These are phyloP conservation scores for Myriosclerotinia curreyana DNA, from an alignment of 2,329 filamentous ascomycete genomes.

Conservation along the genomic window DNA sequence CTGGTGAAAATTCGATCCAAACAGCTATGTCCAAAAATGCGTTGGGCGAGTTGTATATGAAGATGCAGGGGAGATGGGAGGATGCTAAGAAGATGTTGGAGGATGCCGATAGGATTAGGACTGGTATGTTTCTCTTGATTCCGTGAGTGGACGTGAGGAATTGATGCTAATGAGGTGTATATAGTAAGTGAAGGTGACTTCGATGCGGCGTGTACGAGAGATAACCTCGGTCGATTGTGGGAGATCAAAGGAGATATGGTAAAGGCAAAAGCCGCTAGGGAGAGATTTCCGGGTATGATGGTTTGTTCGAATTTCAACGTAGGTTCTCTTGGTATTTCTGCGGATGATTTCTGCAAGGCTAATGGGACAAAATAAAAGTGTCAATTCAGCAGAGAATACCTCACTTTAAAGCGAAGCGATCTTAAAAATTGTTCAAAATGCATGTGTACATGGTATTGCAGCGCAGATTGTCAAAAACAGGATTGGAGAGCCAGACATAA, in stretches of 20 bases:
- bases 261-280: neutral
- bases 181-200: neutral
- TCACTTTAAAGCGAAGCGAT: neutral
- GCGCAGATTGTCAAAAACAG: neutral
- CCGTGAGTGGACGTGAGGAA: neutral
- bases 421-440: slow-evolving; percentile 5
- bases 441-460: slow-evolving; percentile 6
- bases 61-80: neutral
- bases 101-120: neutral
- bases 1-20: neutral
- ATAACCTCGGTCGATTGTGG: slow-evolving; percentile 3
- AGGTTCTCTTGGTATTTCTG: no score
- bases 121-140: neutral
- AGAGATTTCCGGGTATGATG: neutral
- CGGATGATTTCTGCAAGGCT: neutral
- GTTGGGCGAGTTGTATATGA: neutral
- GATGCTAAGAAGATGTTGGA: slow-evolving; percentile 4
- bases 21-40: neutral
- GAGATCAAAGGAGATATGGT: slow-evolving; percentile 5
- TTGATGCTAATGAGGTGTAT: neutral
- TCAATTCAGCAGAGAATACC: neutral
- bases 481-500: slow-evolving; percentile 15
- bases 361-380: neutral
- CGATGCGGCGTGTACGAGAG: neutral
- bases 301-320: neutral